Evolutionary conservation across 345 rosid genomes (phyloP), one percentile per base, ranked within the genome.

Genomic region (Pelargonium nanum): DNA sequence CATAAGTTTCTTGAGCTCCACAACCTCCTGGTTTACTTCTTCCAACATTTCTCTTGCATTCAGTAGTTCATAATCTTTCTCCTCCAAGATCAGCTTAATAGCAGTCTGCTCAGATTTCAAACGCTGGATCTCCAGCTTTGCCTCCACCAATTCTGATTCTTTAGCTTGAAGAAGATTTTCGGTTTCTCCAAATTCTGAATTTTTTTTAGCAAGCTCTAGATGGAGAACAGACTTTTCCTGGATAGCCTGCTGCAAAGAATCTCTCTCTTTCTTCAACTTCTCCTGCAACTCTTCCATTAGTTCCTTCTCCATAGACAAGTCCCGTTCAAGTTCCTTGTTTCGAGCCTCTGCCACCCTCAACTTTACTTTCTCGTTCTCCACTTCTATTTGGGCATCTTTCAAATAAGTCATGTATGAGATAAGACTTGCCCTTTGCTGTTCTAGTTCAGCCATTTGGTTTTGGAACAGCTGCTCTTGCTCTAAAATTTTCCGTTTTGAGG

Each of bases 81-180:
- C 89, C 68, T 82, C 80, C 56, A 83, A 65, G 19, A 76, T 63
- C 22, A 80, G 77, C 70, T 74, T 80, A 63, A 92, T 80, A 64
- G 98, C 80, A 68, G 83, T 83, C 67, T 72, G 81, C 72, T 87
- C 83, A 23, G 93, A 81, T 63, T 79, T 78, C 78, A 87, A 79
- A 72, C 78, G 81, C 78, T 78, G 89, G 64, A 92, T 85, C 72
- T 92, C 95, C 55, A 92, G 78, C 74, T 75, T 88, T 57, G 87
- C 98, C 65, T 89, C 89, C 70, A 79, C 96, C 73, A 89, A 65
- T 44, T 84, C 85, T 17, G 78, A 69, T 72, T 86, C 95, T 71
- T 85, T 85, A 61, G 26, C 72, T 52, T 66, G 75, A 58, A 92
- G 88, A 75, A 81, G 74, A 58, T 69, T 53, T 64, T 65, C 82